Percentiles rank a stretch among this genome's conserved stretches.
These are phyloP conservation scores for Pichia sporocuriosa DNA, from an alignment of 805 yeast genomes.

Conservation along the genomic window DNA sequence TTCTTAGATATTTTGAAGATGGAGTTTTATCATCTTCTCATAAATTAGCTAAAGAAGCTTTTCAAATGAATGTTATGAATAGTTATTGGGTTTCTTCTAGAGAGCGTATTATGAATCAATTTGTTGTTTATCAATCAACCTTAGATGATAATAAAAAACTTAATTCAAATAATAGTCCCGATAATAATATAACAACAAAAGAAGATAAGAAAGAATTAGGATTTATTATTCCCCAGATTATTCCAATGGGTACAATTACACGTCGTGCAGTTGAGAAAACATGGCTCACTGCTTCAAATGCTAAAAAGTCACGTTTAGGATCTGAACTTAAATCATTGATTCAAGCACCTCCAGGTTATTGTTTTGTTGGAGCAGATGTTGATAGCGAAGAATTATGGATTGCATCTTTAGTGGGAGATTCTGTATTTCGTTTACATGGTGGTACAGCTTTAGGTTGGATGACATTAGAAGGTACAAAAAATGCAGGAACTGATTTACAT, in stretches of 20 bases:
- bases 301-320: slow-evolving; percentile 78
- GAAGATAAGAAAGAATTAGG: slow-evolving; percentile 36
- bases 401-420: slow-evolving; percentile 90
- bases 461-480: slow-evolving; percentile 94
- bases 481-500: slow-evolving; percentile 88
- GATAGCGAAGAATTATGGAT: slow-evolving; percentile 99
- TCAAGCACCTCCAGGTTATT: slow-evolving; percentile 81
- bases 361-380: slow-evolving; percentile 96
- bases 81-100: slow-evolving; percentile 93
- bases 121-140: slow-evolving; percentile 51
- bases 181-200: too few species aligned
- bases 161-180: too few species aligned
- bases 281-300: slow-evolving; percentile 97
- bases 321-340: slow-evolving; percentile 88
- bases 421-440: slow-evolving; percentile 84
- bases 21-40: slow-evolving; percentile 66
- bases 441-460: slow-evolving; percentile 98
- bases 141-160: too few species aligned
- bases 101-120: slow-evolving; percentile 75
- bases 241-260: slow-evolving; percentile 95
- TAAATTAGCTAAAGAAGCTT: slow-evolving; percentile 67
- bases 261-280: slow-evolving; percentile 95
- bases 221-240: slow-evolving; percentile 73
- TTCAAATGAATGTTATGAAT: slow-evolving; percentile 69
- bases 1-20: slow-evolving; percentile 62